Base-by-base conservation (phyloP, 1,139 yeast genomes). In the Nakaseomyces delphensis region DNA sequence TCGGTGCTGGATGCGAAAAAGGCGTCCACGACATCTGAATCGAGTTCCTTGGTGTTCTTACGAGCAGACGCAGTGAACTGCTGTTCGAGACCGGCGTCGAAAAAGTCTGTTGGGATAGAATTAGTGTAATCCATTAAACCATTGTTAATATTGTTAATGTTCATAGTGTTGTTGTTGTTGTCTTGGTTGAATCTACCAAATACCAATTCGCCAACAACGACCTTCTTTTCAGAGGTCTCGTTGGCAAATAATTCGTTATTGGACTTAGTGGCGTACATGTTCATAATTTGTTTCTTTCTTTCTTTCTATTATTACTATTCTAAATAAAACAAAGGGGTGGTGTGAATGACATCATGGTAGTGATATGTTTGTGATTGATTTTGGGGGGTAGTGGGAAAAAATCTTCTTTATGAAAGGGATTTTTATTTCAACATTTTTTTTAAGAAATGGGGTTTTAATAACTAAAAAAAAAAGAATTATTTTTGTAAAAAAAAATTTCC, bases 21-120 rank as follows among this genome's bases (percentile, higher is more conserved):
- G 11, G 83, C 76, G 48, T 78, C 82, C 47, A 79, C 68, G 38
- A 77, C 74, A 43, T 76, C 71, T 30, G 80, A 67, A 57, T 77
- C 81, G 54, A 78, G 66, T 31, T 31, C 35, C 29, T 37, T 28
- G 33, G 35, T 27, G 29, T 41, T 32, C 23, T 13, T 38, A 28
- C n/a, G n/a, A n/a, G n/a, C n/a, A n/a, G n/a, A n/a, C n/a, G 10
- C 35, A 13, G 20, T 33, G 27, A 15, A 43, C 15, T 20, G 36
- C 4, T 28, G 36, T n/a, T 28, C 13, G 1, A 21, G 15, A 19
- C 19, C 16, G 15, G 37, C 19, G 24, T 32, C 35, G 16, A 29
- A 30, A 16, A 25, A 27, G 27, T 42, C 40, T 15, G 38, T 35
- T n/a, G 41, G 41, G n/a, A 37, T n/a, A 37, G 25, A 23, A 27